Evolutionary conservation across 202 grass and related monocot genomes (phyloP).

Genomic region (Bolboschoenoplectus hybrid): DNA sequence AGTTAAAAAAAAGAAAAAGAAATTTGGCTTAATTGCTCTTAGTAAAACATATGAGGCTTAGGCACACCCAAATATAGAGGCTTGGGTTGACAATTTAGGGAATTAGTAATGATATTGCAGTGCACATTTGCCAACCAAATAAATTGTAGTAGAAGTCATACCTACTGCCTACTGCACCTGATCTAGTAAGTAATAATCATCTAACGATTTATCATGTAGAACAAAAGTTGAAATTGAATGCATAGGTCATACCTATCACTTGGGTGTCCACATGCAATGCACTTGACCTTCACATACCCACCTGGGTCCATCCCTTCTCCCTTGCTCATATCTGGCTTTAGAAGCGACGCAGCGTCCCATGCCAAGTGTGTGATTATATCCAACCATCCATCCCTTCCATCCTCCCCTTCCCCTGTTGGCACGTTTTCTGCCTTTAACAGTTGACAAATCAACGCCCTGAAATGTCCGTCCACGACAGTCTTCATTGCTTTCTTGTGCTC

Average conservation of each 20-base stretch:
- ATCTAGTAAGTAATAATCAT: slow-evolving; percentile 10
- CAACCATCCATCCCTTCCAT: slow-evolving; percentile 71
- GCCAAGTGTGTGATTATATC: slow-evolving; percentile 93
- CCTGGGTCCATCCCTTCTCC: slow-evolving; percentile 96
- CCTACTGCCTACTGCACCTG: not conserved
- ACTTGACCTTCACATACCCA: slow-evolving; percentile 96
- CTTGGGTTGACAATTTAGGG: not conserved
- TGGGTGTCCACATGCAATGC: slow-evolving; percentile 76
- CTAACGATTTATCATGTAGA: not conserved
- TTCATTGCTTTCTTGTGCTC: slow-evolving; percentile 98
- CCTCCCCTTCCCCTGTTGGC: slow-evolving; percentile 49
- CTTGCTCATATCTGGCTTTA: slow-evolving; percentile 98
- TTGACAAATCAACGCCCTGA: slow-evolving; percentile 87
- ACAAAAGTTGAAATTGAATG: slow-evolving; percentile 40
- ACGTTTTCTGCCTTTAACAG: slow-evolving; percentile 83
- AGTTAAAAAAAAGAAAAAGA: not conserved
- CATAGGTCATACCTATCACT: slow-evolving; percentile 68
- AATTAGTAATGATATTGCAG: not conserved
- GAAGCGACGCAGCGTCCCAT: slow-evolving; percentile 90
- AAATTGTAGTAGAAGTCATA: not conserved
- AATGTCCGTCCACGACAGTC: slow-evolving; percentile 83
- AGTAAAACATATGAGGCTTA: not conserved
- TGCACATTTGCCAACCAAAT: not conserved
- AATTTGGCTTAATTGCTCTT: not conserved
- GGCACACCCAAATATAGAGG: not conserved